Evolutionary conservation across 2,329 filamentous ascomycete species (phyloP).

Genomic region (Rutstroemia sp.): DNA sequence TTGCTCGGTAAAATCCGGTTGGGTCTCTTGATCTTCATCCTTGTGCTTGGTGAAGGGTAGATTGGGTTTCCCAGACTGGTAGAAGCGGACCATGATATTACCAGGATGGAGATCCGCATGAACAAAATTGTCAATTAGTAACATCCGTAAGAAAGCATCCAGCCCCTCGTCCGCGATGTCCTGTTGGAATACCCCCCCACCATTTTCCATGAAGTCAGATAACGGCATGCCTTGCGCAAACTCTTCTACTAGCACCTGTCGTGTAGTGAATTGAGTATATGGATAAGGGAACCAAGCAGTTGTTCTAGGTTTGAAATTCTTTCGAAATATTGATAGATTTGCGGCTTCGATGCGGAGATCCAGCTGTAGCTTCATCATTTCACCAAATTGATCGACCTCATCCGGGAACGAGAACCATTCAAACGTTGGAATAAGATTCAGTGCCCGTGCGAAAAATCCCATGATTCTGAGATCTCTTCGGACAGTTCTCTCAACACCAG

Average conservation of each 20-base stretch:
- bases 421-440: slow-evolving; percentile 87
- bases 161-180: slow-evolving; percentile 94
- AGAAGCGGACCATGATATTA: slow-evolving; percentile 99
- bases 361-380: slow-evolving; percentile 98
- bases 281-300: slow-evolving; percentile 98
- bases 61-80: slow-evolving; percentile 69
- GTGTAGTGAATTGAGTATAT: slow-evolving; percentile 85
- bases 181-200: slow-evolving; percentile 84
- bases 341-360: slow-evolving; percentile 92
- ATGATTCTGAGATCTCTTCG: slow-evolving; percentile 91
- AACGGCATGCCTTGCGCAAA: slow-evolving; percentile 93
- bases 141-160: slow-evolving; percentile 93
- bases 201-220: slow-evolving; percentile 82
- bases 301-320: slow-evolving; percentile 80
- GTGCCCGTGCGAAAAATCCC: slow-evolving; percentile 75
- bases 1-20: slow-evolving; percentile 76
- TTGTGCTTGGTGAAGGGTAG: slow-evolving; percentile 41
- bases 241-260: slow-evolving; percentile 89
- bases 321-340: slow-evolving; percentile 81
- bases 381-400: slow-evolving; percentile 87
- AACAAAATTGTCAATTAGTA: slow-evolving; percentile 94
- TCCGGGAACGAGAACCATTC: slow-evolving; percentile 96
- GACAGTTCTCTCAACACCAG: slow-evolving; percentile 81
- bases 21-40: slow-evolving; percentile 35
- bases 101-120: slow-evolving; percentile 95